A percentile compares a stretch with the other conserved stretches of the same genome.
phyloP scores from a whole-genome alignment of 2,329 filamentous ascomycete genomes.

The Dothideomycetes sp. region DNA sequence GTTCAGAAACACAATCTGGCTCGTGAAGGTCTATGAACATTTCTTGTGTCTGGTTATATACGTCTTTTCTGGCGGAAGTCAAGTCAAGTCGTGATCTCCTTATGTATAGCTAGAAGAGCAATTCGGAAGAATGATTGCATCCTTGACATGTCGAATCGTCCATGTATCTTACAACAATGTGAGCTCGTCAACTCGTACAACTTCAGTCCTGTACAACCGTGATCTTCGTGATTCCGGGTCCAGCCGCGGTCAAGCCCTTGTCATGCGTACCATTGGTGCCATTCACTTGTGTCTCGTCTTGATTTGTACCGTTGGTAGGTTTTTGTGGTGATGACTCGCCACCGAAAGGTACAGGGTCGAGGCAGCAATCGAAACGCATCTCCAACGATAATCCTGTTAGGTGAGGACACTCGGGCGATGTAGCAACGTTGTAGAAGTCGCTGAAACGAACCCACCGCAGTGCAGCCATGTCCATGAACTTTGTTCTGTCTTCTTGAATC shows the following conservation, averaged over 20 bases:
- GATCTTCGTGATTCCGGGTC: slow-evolving; percentile 13
- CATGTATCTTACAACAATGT: too few species aligned
- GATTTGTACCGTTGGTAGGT: slow-evolving; percentile 3
- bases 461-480: slow-evolving; percentile 13
- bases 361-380: slow-evolving; percentile 11
- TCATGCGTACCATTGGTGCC: slow-evolving; percentile 6
- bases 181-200: too few species aligned
- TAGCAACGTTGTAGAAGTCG: slow-evolving; percentile 14
- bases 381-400: slow-evolving; percentile 1
- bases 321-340: background rate
- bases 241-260: slow-evolving; percentile 3
- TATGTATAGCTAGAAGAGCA: too few species aligned
- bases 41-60: too few species aligned
- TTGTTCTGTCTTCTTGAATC: slow-evolving; percentile 13
- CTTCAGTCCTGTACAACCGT: slow-evolving; percentile 13
- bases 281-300: slow-evolving; percentile 2
- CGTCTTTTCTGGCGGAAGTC: too few species aligned
- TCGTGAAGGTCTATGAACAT: too few species aligned
- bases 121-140: too few species aligned
- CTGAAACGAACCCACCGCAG: slow-evolving; percentile 15
- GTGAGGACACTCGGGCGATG: slow-evolving; percentile 6
- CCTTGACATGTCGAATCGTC: too few species aligned
- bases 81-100: too few species aligned
- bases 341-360: slow-evolving; percentile 4
- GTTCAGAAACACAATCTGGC: too few species aligned